Evolutionary conservation across 768 basidiomycete genomes (phyloP).

Genomic region (Cystofilobasidium bisporidii): DNA sequence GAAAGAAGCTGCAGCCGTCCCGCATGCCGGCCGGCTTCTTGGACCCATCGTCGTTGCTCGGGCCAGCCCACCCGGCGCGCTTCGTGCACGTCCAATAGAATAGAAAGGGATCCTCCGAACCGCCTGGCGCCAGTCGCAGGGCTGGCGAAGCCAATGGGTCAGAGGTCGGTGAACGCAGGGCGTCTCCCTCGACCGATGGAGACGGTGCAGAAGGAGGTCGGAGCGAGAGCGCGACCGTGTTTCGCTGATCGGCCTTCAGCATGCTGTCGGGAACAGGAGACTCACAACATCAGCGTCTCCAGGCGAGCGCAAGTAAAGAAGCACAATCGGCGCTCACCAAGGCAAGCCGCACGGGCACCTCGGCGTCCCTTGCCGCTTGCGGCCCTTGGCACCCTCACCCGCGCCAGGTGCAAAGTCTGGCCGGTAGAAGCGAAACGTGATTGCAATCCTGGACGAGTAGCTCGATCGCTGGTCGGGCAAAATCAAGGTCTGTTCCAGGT

Average conservation of each 20-base stretch:
- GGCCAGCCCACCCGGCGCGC: conserved; percentile 7
- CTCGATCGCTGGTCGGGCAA: conserved; percentile 31
- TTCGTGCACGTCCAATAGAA: conserved; percentile 39
- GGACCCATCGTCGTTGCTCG: not conserved
- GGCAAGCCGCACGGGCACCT: conserved; percentile 9
- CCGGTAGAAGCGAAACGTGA: conserved; percentile 38
- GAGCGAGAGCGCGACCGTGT: conserved; percentile 30
- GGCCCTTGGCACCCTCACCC: conserved; percentile 18
- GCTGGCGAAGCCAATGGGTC: not conserved
- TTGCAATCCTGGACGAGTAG: conserved; percentile 37
- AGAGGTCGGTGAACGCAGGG: too few species aligned
- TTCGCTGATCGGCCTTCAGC: conserved; percentile 40
- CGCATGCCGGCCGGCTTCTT: not conserved
- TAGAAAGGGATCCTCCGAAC: conserved; percentile 35
- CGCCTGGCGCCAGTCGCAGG: too few species aligned
- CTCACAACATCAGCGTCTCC: too few species aligned
- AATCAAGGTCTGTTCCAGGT: conserved; percentile 29
- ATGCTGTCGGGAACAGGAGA: conserved; percentile 11
- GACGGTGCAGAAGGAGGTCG: not conserved
- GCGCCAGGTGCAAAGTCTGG: conserved; percentile 37
- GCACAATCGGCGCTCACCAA: conserved; percentile 4
- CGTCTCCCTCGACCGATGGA: not conserved
- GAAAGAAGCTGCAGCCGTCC: conserved; percentile 40
- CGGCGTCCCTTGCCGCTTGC: conserved; percentile 18
- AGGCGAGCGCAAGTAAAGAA: not conserved